Conservation (phyloP, 139 green algal species). For the Yamagishiella unicocca region DNA sequence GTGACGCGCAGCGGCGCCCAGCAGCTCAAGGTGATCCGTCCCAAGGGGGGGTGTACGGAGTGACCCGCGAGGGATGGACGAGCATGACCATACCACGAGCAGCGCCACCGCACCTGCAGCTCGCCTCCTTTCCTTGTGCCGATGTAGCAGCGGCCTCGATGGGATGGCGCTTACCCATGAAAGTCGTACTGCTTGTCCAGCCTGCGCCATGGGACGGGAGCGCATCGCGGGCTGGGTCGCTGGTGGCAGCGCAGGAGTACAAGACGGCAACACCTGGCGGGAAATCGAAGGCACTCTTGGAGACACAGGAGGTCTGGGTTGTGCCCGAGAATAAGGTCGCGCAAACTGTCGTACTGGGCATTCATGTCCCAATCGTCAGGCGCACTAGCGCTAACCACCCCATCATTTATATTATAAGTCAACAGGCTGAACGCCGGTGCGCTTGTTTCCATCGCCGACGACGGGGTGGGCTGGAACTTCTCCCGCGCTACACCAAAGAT, state of each 20-base stretch:
- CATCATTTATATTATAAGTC: slow-evolving; percentile 33
- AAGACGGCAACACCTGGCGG: not conserved
- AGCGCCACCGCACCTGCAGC: not conserved
- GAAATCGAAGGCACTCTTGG: slow-evolving; percentile 29
- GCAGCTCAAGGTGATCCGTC: no score
- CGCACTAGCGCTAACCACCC: not conserved
- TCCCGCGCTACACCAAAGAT: no score
- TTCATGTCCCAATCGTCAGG: not conserved
- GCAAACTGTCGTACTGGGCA: not conserved
- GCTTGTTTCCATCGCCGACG: no score
- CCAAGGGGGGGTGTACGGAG: not conserved
- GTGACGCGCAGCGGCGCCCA: no score
- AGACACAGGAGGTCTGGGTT: slow-evolving; percentile 31
- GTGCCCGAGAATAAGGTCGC: not conserved
- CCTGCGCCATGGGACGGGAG: slow-evolving; percentile 4
- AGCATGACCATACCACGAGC: not conserved
- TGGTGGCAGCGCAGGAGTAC: no score
- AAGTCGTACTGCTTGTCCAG: not conserved
- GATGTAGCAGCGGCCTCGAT: slow-evolving; percentile 12
- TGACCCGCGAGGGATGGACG: no score
- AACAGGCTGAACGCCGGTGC: not conserved
- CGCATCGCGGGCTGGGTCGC: no score
- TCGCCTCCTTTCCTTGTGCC: not conserved
- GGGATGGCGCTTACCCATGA: not conserved
- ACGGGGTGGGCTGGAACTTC: no score